phyloP scores from a whole-genome alignment of 331 rosid genomes.

The Pyracantha coccinea region DNA sequence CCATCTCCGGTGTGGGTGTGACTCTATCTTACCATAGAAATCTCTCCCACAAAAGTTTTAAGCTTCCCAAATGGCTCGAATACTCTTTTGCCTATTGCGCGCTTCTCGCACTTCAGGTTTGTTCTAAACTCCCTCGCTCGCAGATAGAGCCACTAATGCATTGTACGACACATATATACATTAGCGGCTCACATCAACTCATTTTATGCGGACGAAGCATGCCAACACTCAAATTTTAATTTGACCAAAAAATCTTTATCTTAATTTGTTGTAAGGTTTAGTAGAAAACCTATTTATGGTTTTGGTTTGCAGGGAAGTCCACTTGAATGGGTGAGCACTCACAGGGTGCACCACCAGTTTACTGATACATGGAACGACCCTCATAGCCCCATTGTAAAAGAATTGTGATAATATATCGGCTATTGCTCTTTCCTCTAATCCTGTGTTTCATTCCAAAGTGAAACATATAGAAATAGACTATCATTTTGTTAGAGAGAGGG shows the following conservation, averaged over 20 bases:
- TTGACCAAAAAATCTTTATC: too few relatives aligned
- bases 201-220: too few relatives aligned
- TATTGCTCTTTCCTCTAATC: too few relatives aligned
- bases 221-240: too few relatives aligned
- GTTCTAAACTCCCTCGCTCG: not conserved
- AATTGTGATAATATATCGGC: too few relatives aligned
- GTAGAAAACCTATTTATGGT: not conserved
- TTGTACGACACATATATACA: not conserved
- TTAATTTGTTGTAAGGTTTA: too few relatives aligned
- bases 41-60: conserved; percentile 9
- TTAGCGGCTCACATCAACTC: too few relatives aligned
- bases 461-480: too few relatives aligned
- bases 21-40: conserved; percentile 11
- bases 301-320: conserved; percentile 4
- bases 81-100: conserved; percentile 8
- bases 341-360: conserved; percentile 13
- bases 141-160: not conserved
- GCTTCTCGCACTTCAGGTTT: not conserved
- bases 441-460: too few relatives aligned
- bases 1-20: conserved; percentile 4
- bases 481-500: too few relatives aligned
- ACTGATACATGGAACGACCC: not conserved
- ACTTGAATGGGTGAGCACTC: conserved; percentile 20
- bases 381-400: conserved; percentile 7
- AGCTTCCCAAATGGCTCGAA: conserved; percentile 16